Conservation (phyloP, 1,284 basidiomycete genomes). For the Cerioporus squamosus region DNA sequence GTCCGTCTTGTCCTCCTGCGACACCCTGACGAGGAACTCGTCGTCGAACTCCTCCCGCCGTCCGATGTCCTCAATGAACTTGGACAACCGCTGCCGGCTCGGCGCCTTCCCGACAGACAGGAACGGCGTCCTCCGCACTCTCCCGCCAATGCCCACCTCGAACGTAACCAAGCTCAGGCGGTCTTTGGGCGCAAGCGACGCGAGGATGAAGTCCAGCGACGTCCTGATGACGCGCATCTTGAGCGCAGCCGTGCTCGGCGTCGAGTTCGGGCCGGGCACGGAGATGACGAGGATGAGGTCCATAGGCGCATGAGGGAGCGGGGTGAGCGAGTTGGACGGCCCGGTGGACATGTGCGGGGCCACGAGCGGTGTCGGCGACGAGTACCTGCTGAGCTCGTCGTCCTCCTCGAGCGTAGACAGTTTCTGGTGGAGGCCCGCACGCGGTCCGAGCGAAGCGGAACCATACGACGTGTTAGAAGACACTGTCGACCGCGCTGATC, state of each 20-base stretch:
- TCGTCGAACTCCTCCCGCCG: conserved; percentile 55
- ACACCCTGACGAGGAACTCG: conserved; percentile 78
- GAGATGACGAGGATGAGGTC: conserved; percentile 94
- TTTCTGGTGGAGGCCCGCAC: conserved; percentile 45
- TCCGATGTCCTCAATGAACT: conserved; percentile 78
- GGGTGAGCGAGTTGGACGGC: conserved; percentile 77
- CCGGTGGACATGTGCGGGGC: conserved; percentile 79
- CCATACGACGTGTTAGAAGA: conserved; percentile 75
- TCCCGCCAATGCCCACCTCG: conserved; percentile 80
- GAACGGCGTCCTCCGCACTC: conserved; percentile 89
- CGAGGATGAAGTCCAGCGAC: conserved; percentile 84
- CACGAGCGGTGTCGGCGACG: conserved; percentile 58
- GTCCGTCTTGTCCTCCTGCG: conserved; percentile 89
- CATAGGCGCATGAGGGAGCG: conserved; percentile 84
- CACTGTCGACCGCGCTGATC: conserved; percentile 66
- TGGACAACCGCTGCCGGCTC: conserved; percentile 71
- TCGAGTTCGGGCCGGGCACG: conserved; percentile 73
- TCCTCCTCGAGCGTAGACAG: conserved; percentile 73
- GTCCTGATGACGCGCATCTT: conserved; percentile 87
- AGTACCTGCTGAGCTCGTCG: conserved; percentile 62
- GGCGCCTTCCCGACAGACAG: conserved; percentile 71
- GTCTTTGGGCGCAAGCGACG: conserved; percentile 75
- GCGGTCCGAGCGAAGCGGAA: conserved; percentile 35
- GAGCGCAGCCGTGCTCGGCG: conserved; percentile 79
- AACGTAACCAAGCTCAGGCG: conserved; percentile 88